These are phyloP conservation scores for Brassica balearica DNA, from an alignment of 441 rosid genomes.

Conservation along the genomic window DNA sequence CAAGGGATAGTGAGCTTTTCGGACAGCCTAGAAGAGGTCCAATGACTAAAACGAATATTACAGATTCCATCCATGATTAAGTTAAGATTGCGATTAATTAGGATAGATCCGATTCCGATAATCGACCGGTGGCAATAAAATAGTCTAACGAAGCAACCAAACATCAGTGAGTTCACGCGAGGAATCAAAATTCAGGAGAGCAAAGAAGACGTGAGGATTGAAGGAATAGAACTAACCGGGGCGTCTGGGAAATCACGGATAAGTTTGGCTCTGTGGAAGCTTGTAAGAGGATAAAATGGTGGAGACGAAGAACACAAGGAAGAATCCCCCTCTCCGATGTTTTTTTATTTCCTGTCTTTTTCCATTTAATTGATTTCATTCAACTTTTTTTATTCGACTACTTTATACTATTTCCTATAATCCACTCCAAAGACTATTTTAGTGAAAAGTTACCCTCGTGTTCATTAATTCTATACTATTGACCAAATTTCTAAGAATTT, in stretches of 20 bases:
- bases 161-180: constrained; percentile 4
- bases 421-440: background rate
- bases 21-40: constrained; percentile 13
- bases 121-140: constrained; percentile 2
- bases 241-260: background rate
- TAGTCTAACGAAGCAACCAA: constrained; percentile 24
- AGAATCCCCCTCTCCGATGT: constrained; percentile 20
- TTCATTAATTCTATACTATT: background rate
- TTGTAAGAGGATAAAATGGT: constrained; percentile 36
- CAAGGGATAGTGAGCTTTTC: background rate
- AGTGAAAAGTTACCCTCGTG: constrained; percentile 11
- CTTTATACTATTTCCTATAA: constrained; percentile 11
- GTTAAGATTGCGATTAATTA: background rate
- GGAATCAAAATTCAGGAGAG: background rate
- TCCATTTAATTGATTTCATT: constrained; percentile 13
- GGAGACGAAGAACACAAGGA: constrained; percentile 42
- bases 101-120: constrained; percentile 27
- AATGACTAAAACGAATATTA: constrained; percentile 1
- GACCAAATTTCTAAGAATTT: background rate
- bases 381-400: background rate
- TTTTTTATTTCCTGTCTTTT: constrained; percentile 13
- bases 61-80: background rate
- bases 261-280: constrained; percentile 41
- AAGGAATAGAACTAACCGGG: constrained; percentile 37
- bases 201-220: background rate